Conservation (phyloP, 2,329 filamentous ascomycete genomes). For the Ophiostoma montium region DNA sequence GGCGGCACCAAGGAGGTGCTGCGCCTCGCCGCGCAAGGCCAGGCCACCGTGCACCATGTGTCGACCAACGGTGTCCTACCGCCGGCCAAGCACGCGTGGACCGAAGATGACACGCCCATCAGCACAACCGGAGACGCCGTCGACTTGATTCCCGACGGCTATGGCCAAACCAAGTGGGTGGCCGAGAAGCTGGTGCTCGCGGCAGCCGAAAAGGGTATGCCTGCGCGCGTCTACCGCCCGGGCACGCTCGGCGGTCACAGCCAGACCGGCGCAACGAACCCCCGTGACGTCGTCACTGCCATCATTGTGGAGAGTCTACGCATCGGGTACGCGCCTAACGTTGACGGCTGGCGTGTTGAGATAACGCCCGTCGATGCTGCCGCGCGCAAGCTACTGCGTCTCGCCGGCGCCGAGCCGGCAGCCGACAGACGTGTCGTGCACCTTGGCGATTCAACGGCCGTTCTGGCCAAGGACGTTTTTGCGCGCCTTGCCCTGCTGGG, state of each 20-base stretch:
- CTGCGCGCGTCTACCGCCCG: conserved; percentile 56
- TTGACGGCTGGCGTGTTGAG: conserved; percentile 63
- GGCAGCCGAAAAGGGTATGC: conserved; percentile 51
- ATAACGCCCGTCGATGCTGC: conserved; percentile 80
- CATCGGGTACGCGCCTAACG: conserved; percentile 54
- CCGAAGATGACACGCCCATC: conserved; percentile 49
- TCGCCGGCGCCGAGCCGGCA: conserved; percentile 43
- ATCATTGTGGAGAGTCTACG: conserved; percentile 65
- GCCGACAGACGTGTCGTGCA: conserved; percentile 44
- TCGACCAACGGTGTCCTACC: conserved; percentile 72
- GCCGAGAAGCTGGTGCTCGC: conserved; percentile 62
- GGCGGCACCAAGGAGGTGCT: conserved; percentile 66
- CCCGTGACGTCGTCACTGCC: conserved; percentile 64
- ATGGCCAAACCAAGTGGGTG: conserved; percentile 72
- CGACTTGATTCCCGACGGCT: conserved; percentile 53
- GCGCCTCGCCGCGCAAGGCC: conserved; percentile 49
- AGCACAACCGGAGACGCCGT: conserved; percentile 51
- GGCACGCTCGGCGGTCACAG: conserved; percentile 73
- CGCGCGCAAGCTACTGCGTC: conserved; percentile 56
- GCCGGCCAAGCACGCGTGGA: conserved; percentile 54
- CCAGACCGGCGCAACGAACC: conserved; percentile 58
- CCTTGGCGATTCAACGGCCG: conserved; percentile 57
- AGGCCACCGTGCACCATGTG: conserved; percentile 62
- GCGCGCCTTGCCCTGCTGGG: conserved; percentile 50
- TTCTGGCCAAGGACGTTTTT: conserved; percentile 53